Evolutionary conservation across 2,329 filamentous ascomycete species (phyloP).

Genomic region (Zymoseptoria tritici): DNA sequence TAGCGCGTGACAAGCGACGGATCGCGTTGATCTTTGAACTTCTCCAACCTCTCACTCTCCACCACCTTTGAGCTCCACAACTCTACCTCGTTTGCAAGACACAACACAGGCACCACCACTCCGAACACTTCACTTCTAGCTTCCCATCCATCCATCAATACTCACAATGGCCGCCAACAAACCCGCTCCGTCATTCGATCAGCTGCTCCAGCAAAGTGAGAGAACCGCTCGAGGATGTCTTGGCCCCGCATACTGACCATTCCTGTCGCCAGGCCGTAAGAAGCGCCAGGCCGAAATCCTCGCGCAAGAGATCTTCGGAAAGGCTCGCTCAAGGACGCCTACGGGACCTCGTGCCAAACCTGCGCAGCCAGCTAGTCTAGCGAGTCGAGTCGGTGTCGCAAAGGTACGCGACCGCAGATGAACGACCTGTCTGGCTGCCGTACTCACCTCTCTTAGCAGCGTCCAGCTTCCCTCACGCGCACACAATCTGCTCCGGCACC

Average conservation of each 20-base stretch:
- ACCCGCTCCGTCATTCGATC: constrained; percentile 12
- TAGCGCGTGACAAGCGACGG: too few species aligned
- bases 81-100: too few species aligned
- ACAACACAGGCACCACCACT: too few species aligned
- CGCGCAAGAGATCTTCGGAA: constrained; percentile 64
- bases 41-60: too few species aligned
- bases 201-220: constrained; percentile 19
- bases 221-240: background rate
- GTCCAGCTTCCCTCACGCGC: constrained; percentile 24
- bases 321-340: constrained; percentile 50
- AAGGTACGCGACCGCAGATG: constrained; percentile 47
- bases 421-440: background rate
- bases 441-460: constrained; percentile 8
- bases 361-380: constrained; percentile 47
- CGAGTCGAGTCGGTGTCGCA: constrained; percentile 64
- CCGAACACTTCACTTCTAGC: too few species aligned
- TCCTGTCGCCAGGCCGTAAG: constrained; percentile 10
- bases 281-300: constrained; percentile 35
- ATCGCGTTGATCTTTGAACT: too few species aligned
- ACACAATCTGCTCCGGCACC: constrained; percentile 15
- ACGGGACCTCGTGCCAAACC: constrained; percentile 38
- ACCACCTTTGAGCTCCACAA: too few species aligned
- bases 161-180: constrained; percentile 11
- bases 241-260: background rate
- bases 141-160: background rate